Conservation (phyloP, 2,329 filamentous ascomycete genomes). For the Tolypocladium nubicola region DNA sequence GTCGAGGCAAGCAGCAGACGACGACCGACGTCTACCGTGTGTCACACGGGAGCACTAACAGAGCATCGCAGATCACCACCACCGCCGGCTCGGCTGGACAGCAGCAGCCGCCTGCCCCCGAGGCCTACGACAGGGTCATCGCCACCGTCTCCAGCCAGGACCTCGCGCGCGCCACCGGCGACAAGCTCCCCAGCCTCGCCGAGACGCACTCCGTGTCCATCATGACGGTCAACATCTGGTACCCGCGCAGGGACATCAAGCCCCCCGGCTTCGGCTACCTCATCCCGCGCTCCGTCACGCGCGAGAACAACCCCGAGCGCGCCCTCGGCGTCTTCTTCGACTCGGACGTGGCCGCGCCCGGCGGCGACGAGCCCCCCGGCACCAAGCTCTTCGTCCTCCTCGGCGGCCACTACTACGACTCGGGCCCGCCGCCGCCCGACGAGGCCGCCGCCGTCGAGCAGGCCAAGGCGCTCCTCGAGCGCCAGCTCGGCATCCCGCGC, state of each 20-base stretch:
- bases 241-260: constrained; percentile 50
- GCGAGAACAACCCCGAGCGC: constrained; percentile 67
- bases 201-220: constrained; percentile 63
- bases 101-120: neutral
- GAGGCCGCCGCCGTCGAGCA: constrained; percentile 56
- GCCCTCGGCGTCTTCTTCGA: constrained; percentile 91
- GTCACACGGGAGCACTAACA: neutral
- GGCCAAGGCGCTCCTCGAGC: constrained; percentile 57
- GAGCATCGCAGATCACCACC: neutral
- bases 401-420: constrained; percentile 79
- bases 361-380: constrained; percentile 42
- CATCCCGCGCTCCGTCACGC: constrained; percentile 63
- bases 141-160: constrained; percentile 48
- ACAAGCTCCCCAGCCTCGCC: constrained; percentile 35
- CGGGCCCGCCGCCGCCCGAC: constrained; percentile 34
- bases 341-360: constrained; percentile 43
- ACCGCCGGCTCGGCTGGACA: neutral
- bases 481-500: constrained; percentile 61
- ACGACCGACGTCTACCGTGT: neutral
- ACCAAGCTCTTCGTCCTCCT: constrained; percentile 93
- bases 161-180: constrained; percentile 26
- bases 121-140: constrained; percentile 46
- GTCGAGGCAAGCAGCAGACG: constrained; percentile 27
- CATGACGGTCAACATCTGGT: constrained; percentile 90
- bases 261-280: constrained; percentile 81